These are phyloP conservation scores for Hypoxylon sp. DNA, from an alignment of 2,329 filamentous ascomycete species.

Conservation along the genomic window DNA sequence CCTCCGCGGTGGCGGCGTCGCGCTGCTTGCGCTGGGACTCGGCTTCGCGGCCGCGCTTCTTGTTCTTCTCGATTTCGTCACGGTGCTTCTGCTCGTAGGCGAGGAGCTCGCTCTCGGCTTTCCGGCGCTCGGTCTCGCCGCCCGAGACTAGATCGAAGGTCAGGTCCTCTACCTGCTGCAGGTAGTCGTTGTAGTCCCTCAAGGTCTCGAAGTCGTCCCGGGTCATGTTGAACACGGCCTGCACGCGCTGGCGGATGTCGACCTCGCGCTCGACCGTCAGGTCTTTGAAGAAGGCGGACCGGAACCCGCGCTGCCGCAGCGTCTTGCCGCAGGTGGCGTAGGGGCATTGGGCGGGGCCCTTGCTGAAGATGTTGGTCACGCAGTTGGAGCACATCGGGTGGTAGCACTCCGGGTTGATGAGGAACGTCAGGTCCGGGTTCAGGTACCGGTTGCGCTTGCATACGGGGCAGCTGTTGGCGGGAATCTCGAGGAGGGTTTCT, in stretches of 20 bases:
- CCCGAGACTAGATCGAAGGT: constrained; percentile 88
- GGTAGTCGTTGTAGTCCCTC: constrained; percentile 89
- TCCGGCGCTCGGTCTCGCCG: constrained; percentile 69
- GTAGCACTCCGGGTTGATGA: constrained; percentile 98
- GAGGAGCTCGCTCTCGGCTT: constrained; percentile 59
- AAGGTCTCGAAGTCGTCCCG: constrained; percentile 93
- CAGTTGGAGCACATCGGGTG: constrained; percentile 98
- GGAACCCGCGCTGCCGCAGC: constrained; percentile 85
- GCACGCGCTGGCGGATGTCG: constrained; percentile 86
- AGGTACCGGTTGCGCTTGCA: constrained; percentile 98
- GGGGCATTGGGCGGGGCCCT: constrained; percentile 91
- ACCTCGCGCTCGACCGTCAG: constrained; percentile 91
- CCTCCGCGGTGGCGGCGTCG: constrained; percentile 74
- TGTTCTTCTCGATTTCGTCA: constrained; percentile 73
- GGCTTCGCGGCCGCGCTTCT: constrained; percentile 65
- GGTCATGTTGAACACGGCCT: constrained; percentile 83
- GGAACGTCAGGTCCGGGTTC: constrained; percentile 92
- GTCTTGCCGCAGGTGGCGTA: constrained; percentile 90
- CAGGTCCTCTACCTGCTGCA: constrained; percentile 90
- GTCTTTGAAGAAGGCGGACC: constrained; percentile 90
- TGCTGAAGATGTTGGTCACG: constrained; percentile 92
- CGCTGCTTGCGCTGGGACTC: constrained; percentile 65
- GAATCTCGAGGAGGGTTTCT: constrained; percentile 45
- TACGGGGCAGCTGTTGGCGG: constrained; percentile 87
- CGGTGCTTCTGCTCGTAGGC: constrained; percentile 80